A percentile compares a stretch with the other conserved stretches of the same genome.
phyloP scores from a whole-genome alignment of 2,329 filamentous ascomycete species.

The Biscogniauxia mediterranea region DNA sequence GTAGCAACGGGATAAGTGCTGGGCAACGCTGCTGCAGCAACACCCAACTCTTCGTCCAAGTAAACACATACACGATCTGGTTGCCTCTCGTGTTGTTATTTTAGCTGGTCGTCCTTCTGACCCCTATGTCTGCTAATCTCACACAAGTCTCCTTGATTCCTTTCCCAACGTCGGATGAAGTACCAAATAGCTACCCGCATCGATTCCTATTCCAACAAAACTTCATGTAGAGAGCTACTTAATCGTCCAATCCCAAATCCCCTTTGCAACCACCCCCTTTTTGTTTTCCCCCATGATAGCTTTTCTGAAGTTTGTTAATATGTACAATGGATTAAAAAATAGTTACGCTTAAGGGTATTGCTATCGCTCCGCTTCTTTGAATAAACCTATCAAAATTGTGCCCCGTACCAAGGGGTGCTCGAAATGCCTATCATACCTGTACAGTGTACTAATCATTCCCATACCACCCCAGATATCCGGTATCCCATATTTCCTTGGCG shows the following conservation, averaged over 20 bases:
- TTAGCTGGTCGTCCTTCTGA: neutral
- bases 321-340: constrained; percentile 28
- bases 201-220: neutral
- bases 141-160: neutral
- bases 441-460: constrained; percentile 22
- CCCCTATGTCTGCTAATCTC: neutral
- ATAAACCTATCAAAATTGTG: constrained; percentile 14
- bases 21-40: neutral
- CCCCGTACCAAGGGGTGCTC: constrained; percentile 13
- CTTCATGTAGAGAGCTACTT: neutral
- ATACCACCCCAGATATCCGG: constrained; percentile 21
- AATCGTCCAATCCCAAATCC: neutral
- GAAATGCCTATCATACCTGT: constrained; percentile 13
- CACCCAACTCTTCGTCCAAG: neutral
- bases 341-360: constrained; percentile 29
- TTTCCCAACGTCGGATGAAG: neutral
- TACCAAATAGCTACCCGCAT: neutral
- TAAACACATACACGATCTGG: neutral
- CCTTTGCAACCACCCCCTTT: neutral
- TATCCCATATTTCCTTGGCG: constrained; percentile 21
- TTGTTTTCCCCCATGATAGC: neutral
- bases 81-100: neutral
- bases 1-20: neutral
- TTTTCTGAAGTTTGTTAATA: constrained; percentile 11
- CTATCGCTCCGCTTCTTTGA: constrained; percentile 13